Evolutionary conservation across 768 basidiomycete species (phyloP).

Genomic region (Lentinula detonsa): DNA sequence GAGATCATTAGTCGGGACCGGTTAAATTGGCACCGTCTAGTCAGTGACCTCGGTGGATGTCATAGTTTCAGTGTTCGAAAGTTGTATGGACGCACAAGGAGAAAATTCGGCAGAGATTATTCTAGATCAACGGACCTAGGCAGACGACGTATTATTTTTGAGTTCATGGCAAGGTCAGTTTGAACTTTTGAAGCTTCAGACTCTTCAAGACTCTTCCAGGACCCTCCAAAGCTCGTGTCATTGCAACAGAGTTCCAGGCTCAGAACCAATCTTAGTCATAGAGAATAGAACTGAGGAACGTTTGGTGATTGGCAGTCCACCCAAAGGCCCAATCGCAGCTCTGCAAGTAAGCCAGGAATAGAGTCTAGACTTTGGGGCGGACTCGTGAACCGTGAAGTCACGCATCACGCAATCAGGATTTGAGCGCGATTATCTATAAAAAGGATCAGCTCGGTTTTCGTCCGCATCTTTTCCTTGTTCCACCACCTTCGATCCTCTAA

Average conservation of each 20-base stretch:
- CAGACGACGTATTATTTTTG: not conserved
- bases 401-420: not conserved
- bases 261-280: not conserved
- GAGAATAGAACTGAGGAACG: not conserved
- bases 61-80: not conserved
- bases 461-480: not conserved
- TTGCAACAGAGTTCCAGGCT: not conserved
- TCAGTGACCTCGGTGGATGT: not conserved
- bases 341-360: not conserved
- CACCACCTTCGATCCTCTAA: not conserved
- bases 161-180: too few relatives aligned
- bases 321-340: not conserved
- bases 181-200: too few relatives aligned
- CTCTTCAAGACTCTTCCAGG: not conserved
- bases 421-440: constrained; percentile 7
- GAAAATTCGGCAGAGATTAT: not conserved
- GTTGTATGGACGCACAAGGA: not conserved
- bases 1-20: not conserved
- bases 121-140: not conserved
- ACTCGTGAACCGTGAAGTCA: not conserved
- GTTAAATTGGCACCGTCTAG: not conserved
- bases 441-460: not conserved
- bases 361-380: not conserved
- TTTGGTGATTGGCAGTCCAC: not conserved
- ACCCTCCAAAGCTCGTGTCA: not conserved